phyloP scores from a whole-genome alignment of 2,329 filamentous ascomycete species.

The Ophiostoma sp. region DNA sequence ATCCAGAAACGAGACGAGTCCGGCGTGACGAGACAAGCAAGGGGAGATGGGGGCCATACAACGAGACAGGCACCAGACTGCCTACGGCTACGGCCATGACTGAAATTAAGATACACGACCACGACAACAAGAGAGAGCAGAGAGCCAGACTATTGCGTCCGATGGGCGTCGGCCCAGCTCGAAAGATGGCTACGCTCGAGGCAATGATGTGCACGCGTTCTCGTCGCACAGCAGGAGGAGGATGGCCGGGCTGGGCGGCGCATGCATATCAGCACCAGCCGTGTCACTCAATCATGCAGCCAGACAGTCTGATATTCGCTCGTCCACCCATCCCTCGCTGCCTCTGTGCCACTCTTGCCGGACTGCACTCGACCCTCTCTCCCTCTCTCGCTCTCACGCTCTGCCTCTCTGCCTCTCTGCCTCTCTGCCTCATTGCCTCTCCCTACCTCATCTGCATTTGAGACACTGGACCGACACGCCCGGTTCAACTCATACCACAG shows the following conservation, averaged over 20 bases:
- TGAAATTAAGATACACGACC: too few relatives aligned
- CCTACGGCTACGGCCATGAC: too few relatives aligned
- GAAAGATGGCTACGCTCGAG: slow-evolving; percentile 6
- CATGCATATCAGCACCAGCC: too few relatives aligned
- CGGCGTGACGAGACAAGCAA: slow-evolving; percentile 5
- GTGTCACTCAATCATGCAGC: too few relatives aligned
- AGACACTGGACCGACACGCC: not conserved
- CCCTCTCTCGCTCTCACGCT: not conserved
- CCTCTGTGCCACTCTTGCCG: too few relatives aligned
- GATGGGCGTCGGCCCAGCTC: not conserved
- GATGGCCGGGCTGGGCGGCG: not conserved
- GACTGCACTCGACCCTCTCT: too few relatives aligned
- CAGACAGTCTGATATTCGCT: too few relatives aligned
- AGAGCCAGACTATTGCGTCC: not conserved
- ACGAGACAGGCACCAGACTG: not conserved
- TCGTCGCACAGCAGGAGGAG: not conserved
- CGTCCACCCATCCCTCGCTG: too few relatives aligned
- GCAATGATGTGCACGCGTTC: slow-evolving; percentile 4
- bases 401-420: too few relatives aligned
- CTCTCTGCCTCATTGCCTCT: not conserved
- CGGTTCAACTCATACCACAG: not conserved
- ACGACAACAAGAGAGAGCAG: not conserved
- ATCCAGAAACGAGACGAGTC: not conserved
- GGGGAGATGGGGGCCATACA: not conserved
- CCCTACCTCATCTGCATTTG: not conserved